Percentiles rank a stretch among this genome's conserved stretches.
Conservation (phyloP, 164 flowering plant genomes). For the Vitis labrusca region DNA sequence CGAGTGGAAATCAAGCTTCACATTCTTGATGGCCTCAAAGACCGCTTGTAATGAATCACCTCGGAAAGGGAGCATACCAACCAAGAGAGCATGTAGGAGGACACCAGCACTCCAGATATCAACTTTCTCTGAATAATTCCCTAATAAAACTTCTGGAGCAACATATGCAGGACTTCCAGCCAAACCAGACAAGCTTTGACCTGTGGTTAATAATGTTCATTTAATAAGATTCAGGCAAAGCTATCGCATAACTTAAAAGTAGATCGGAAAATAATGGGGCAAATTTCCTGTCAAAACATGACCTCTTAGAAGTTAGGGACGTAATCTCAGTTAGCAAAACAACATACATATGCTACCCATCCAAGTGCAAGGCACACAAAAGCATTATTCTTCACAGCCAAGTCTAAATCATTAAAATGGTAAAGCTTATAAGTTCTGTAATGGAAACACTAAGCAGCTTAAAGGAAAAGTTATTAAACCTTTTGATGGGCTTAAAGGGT, state of each 20-base stretch:
- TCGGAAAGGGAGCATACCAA: conserved; percentile 79
- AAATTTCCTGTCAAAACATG: background rate
- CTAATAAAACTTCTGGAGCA: conserved; percentile 90
- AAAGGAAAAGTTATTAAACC: too few species aligned
- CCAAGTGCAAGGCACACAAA: too few species aligned
- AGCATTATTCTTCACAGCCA: too few species aligned
- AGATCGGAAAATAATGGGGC: background rate
- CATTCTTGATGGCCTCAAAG: conserved; percentile 86
- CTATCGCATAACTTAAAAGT: background rate
- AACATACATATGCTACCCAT: too few species aligned
- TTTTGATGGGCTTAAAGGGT: too few species aligned
- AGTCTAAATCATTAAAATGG: too few species aligned
- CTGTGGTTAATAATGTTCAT: conserved; percentile 38
- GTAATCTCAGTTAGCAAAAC: too few species aligned
- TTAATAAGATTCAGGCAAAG: background rate
- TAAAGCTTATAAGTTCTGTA: too few species aligned
- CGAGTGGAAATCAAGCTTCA: conserved; percentile 62
- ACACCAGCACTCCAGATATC: conserved; percentile 99
- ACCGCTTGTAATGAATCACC: conserved; percentile 78
- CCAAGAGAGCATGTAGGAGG: conserved; percentile 82
- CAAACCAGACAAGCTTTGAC: conserved; percentile 82
- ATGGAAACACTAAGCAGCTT: too few species aligned
- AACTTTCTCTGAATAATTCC: conserved; percentile 86
- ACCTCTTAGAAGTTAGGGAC: background rate
- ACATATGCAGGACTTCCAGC: conserved; percentile 98